Base-by-base conservation (phyloP, 2,329 filamentous ascomycete species). In the Calonectria leucothoes region DNA sequence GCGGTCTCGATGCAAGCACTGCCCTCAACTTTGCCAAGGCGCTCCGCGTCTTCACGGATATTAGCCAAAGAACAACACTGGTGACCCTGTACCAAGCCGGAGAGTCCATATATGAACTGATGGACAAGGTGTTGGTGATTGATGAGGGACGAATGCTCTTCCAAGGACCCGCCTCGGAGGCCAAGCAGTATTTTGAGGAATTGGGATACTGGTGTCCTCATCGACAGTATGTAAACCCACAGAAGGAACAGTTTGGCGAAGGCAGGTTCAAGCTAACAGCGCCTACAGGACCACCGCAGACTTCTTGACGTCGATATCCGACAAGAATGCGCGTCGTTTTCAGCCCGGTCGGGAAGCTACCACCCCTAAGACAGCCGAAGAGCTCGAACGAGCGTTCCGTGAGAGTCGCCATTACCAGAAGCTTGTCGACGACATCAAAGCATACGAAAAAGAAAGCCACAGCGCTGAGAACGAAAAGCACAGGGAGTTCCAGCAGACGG, bases 231-330 rank as follows among this genome's bases (percentile, higher is more conserved):
- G 69, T 55, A 23, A 12, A 29, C 15, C 3, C n/a, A 17, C 10
- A 3, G 15, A 49, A 20, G 25, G 1, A 39, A 64, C 33, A 35
- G 1, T 14, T 7, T 20, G 20, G 14, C 8, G 7, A 23, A 8
- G 25, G 7, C 10, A 45, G 20, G 11, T 17, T 17, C 17, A 17
- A 48, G 15, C 59, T 64, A n/a, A 64, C 59, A 48, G 17, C n/a
- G 4, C 25, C 27, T 14, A 4, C 35, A 69, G 67, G 42, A 74
- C 72, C 4, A 74, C 69, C 15, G 65, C 72, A 31, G 94, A 95
- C 82, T 95, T 95, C 83, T 83, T 95, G 42, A 95, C 93, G 0
- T 93, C 92, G 12, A 90, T 95, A 79, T 94, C 91, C 6, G 94
- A 95, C 81, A 90, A 92, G 0, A 89, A 88, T 15, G 93, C 94